These are phyloP conservation scores for Myxozyma mucilagina DNA, from an alignment of 805 yeast species.

Conservation along the genomic window DNA sequence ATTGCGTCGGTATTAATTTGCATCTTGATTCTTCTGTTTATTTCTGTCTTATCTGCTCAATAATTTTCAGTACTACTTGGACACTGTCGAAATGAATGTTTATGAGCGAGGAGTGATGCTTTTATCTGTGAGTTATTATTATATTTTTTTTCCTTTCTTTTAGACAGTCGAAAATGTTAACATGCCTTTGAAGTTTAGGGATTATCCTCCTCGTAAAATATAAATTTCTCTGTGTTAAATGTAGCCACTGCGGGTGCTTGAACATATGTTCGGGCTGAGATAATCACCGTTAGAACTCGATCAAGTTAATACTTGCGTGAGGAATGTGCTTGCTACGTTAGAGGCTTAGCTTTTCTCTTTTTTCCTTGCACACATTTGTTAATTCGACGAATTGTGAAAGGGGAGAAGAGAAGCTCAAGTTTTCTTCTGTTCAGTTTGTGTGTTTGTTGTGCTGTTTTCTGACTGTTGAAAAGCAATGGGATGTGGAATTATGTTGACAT, in stretches of 20 bases:
- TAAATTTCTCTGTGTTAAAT: constrained; percentile 4
- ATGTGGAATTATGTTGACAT: constrained; percentile 82
- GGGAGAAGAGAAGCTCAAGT: background rate
- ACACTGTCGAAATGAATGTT: background rate
- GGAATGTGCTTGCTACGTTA: constrained; percentile 45
- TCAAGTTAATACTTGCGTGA: constrained; percentile 83
- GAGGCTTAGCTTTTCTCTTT: constrained; percentile 9
- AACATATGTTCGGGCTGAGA: constrained; percentile 53
- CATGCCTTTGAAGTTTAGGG: background rate
- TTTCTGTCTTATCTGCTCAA: background rate
- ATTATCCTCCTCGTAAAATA: background rate
- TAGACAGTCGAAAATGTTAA: background rate
- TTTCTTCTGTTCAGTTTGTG: constrained; percentile 3
- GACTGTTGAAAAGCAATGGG: constrained; percentile 66
- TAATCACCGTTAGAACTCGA: constrained; percentile 79
- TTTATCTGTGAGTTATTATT: background rate
- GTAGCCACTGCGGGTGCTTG: constrained; percentile 51
- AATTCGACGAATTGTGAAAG: background rate
- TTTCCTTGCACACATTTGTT: constrained; percentile 4
- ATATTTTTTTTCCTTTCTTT: background rate
- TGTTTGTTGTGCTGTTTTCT: background rate
- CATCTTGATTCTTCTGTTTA: background rate
- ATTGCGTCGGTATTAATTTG: background rate
- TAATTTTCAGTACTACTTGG: background rate
- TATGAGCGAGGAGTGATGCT: constrained; percentile 5